Base-by-base conservation (phyloP, 2,329 filamentous ascomycete genomes). In the Fonsecaea multimorphosa region DNA sequence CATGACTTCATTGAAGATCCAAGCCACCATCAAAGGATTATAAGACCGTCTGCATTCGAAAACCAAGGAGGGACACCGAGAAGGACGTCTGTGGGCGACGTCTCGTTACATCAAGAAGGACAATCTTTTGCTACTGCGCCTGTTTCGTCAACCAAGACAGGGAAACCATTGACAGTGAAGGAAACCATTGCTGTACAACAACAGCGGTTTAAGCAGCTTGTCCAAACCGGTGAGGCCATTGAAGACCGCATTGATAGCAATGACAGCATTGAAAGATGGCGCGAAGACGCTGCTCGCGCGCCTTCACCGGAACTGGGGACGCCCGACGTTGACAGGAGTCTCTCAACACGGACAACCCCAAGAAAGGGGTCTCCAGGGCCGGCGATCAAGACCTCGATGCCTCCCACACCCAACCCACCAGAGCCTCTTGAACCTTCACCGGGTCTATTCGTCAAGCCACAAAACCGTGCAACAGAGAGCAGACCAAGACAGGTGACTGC, bases 251-350 rank as follows among this genome's bases (percentile, higher is more conserved):
- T 76, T 11, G 29, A 73, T 6, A 70, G 72, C 22, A 74, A 76
- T 58, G 58, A 73, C 6, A 70, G 72, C 22, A 74, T 77, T 58
- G 58, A 46, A 57, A 64, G 54, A 58, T 8, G 51, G 61, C 22
- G 63, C 38, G 49, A 61, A 65, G 55, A 51, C 24, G 51, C 51
- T 34, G 54, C 52, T 31, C 51, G 32, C 3, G 46, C 38, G 1
- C 36, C 32, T 22, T 68, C 66, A 7, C 66, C 66, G 14, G 66
- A 65, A 52, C 31, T 68, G 14, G 66, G 66, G 22, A 60, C 54
- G 3, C 51, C 62, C 24, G 55, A 65, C 31, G 34, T 68, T 27
- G 63, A 63, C 22, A 60, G 63, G 34, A 60, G 55, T n/a, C 27
- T 58, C 19, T 51, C 32, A 4, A 29, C 2, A 29, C 9, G 22